These are phyloP conservation scores for Anethum foeniculum DNA, from an alignment of 140 eudicot species.

Conservation along the genomic window DNA sequence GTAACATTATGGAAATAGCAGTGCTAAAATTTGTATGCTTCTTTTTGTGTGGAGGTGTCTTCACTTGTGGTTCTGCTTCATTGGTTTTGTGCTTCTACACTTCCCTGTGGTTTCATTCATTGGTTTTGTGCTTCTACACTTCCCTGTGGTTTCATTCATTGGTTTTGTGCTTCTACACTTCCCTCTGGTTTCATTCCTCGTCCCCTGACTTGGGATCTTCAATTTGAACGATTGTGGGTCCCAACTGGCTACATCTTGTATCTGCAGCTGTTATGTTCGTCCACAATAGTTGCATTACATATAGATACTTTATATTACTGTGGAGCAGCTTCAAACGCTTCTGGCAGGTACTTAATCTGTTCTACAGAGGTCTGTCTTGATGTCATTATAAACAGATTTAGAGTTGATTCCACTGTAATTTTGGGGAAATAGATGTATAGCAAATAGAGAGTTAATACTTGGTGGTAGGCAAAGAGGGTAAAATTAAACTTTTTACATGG, in stretches of 20 bases:
- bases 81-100: slow-evolving; percentile 77
- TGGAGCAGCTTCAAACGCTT: slow-evolving; percentile 32
- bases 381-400: background rate
- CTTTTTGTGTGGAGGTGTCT: slow-evolving; percentile 86
- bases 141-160: slow-evolving; percentile 32
- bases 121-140: slow-evolving; percentile 73
- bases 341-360: slow-evolving; percentile 47
- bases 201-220: slow-evolving; percentile 63
- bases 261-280: slow-evolving; percentile 30
- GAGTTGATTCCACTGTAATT: background rate
- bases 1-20: slow-evolving; percentile 8
- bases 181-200: slow-evolving; percentile 33
- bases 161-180: slow-evolving; percentile 70
- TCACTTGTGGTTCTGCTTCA: slow-evolving; percentile 51
- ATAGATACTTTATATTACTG: slow-evolving; percentile 30
- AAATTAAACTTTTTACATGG: background rate
- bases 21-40: slow-evolving; percentile 50
- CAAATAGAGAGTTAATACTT: background rate
- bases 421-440: background rate
- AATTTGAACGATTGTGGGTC: slow-evolving; percentile 71
- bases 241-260: slow-evolving; percentile 44
- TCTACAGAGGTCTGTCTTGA: slow-evolving; percentile 12
- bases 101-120: slow-evolving; percentile 27
- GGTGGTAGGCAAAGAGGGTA: background rate
- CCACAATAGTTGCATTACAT: slow-evolving; percentile 28